Evolutionary conservation across 75 land plant species (phyloP).

Genomic region (Isoetes taiwanensis): DNA sequence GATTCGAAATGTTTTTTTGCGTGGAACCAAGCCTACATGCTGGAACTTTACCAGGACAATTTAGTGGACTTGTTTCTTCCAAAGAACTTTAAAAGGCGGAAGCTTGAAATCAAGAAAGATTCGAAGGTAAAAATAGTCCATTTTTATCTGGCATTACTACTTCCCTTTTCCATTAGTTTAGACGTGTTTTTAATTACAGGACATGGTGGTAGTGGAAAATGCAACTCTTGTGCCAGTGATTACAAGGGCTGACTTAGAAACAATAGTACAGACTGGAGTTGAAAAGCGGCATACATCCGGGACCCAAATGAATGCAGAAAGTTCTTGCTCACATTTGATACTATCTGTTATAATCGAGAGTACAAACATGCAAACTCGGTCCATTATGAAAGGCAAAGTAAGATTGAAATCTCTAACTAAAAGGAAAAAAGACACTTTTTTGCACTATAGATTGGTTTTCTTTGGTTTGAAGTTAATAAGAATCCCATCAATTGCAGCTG

Average conservation of each 20-base stretch:
- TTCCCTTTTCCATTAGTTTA: neutral
- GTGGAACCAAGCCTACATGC: slow-evolving; percentile 92
- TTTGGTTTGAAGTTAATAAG: too few relatives aligned
- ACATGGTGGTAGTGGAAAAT: slow-evolving; percentile 86
- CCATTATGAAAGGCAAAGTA: slow-evolving; percentile 87
- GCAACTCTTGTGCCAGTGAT: slow-evolving; percentile 44
- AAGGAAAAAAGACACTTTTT: too few relatives aligned
- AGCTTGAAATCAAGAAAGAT: slow-evolving; percentile 89
- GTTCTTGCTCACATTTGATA: slow-evolving; percentile 92
- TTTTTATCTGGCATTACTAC: neutral
- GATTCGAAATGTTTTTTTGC: too few relatives aligned
- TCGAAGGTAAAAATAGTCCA: slow-evolving; percentile 48
- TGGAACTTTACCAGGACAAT: slow-evolving; percentile 91
- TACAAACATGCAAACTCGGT: slow-evolving; percentile 83
- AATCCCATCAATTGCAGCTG: slow-evolving; percentile 61
- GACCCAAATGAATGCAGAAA: slow-evolving; percentile 95
- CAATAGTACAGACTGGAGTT: slow-evolving; percentile 52
- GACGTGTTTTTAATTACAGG: slow-evolving; percentile 27
- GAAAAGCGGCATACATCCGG: slow-evolving; percentile 73
- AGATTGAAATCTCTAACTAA: too few relatives aligned
- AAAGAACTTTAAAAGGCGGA: slow-evolving; percentile 49
- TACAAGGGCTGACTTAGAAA: slow-evolving; percentile 51
- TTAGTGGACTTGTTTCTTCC: slow-evolving; percentile 76
- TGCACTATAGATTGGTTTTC: too few relatives aligned
- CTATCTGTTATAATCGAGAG: slow-evolving; percentile 81